phyloP scores from a whole-genome alignment of 2,329 filamentous ascomycete genomes.

The Fusarium heterosporum region DNA sequence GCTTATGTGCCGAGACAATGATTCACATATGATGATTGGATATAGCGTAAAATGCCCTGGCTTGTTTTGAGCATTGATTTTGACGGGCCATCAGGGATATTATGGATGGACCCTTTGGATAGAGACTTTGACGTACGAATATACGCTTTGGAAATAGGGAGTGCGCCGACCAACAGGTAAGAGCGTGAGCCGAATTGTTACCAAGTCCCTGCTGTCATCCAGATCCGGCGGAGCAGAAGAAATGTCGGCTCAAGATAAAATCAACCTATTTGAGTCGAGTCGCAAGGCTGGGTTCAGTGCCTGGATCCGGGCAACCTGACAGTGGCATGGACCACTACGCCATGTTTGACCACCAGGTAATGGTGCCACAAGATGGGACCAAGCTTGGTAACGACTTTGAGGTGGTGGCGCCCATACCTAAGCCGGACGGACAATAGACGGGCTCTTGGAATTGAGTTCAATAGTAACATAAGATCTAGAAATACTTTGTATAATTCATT shows the following conservation, averaged over 20 bases:
- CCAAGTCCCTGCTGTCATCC: slow-evolving; percentile 10
- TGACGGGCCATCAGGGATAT: slow-evolving; percentile 2
- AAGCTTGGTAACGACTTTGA: slow-evolving; percentile 3
- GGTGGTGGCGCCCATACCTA: slow-evolving; percentile 1
- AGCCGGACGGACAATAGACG: background rate
- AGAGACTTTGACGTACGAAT: background rate
- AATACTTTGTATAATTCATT: background rate
- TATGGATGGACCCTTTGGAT: background rate
- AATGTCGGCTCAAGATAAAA: slow-evolving; percentile 2
- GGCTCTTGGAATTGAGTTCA: background rate
- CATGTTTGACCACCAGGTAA: slow-evolving; percentile 30
- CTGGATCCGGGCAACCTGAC: slow-evolving; percentile 30
- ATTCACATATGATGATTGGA: slow-evolving; percentile 29
- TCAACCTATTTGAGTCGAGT: background rate
- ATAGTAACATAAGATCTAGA: background rate
- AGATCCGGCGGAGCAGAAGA: slow-evolving; percentile 15
- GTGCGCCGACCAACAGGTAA: background rate
- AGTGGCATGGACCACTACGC: slow-evolving; percentile 30
- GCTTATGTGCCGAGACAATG: slow-evolving; percentile 16
- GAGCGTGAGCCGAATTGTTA: background rate
- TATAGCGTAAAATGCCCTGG: slow-evolving; percentile 13
- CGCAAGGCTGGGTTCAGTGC: slow-evolving; percentile 15
- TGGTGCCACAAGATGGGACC: slow-evolving; percentile 15
- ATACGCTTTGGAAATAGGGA: slow-evolving; percentile 13
- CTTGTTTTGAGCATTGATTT: slow-evolving; percentile 23